Percentiles rank a stretch among this genome's conserved stretches.
Conservation (phyloP, 495 filamentous ascomycete genomes). For the Xylaria bambusicola region DNA sequence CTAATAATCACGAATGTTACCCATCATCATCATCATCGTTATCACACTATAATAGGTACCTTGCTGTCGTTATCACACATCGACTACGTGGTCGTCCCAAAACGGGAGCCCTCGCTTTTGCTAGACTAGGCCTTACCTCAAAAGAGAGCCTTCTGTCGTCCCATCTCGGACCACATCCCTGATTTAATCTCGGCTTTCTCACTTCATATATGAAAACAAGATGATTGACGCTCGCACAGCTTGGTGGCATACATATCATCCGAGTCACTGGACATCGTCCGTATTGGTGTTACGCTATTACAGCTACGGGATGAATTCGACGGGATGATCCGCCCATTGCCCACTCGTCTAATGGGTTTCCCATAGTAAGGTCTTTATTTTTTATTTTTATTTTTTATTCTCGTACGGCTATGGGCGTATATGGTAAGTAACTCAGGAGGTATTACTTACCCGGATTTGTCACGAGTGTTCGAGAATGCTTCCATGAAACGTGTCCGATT, state of each 20-base stretch:
- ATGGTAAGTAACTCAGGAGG: too few relatives aligned
- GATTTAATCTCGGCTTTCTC: background rate
- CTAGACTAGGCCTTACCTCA: background rate
- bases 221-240: too few relatives aligned
- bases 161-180: background rate
- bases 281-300: too few relatives aligned
- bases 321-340: background rate
- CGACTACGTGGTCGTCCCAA: conserved; percentile 12
- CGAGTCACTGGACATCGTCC: background rate
- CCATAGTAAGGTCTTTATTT: too few relatives aligned
- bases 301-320: too few relatives aligned
- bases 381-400: too few relatives aligned
- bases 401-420: too few relatives aligned
- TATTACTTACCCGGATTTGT: background rate
- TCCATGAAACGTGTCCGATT: conserved; percentile 15
- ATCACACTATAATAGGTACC: too few relatives aligned
- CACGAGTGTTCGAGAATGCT: background rate
- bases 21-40: too few relatives aligned
- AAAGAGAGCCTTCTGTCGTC: background rate
- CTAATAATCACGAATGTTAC: too few relatives aligned
- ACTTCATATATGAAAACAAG: too few relatives aligned
- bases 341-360: background rate
- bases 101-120: background rate
- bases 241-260: too few relatives aligned
- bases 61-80: conserved; percentile 4